Conservation (phyloP, 2,329 filamentous ascomycete species). For the Tolypocladium cylindrosporum region DNA sequence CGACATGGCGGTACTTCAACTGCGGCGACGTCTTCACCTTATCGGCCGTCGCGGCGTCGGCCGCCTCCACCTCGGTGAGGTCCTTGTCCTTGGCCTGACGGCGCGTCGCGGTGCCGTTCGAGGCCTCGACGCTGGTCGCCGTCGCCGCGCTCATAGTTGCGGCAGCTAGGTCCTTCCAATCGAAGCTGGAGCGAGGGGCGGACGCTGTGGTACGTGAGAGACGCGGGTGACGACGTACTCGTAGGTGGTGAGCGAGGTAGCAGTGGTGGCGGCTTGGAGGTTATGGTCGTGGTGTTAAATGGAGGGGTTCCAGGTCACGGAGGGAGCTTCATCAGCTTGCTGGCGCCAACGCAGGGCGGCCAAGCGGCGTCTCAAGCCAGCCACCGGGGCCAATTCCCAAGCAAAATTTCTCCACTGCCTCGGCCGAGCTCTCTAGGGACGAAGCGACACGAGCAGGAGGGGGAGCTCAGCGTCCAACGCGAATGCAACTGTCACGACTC, state of each 20-base stretch:
- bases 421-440: neutral
- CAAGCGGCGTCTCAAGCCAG: neutral
- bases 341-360: neutral
- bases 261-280: neutral
- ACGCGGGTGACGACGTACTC: neutral
- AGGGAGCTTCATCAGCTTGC: neutral
- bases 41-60: slow-evolving; percentile 12
- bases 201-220: neutral
- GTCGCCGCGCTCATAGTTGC: slow-evolving; percentile 31
- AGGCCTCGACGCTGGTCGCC: slow-evolving; percentile 21
- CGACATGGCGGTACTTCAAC: slow-evolving; percentile 83
- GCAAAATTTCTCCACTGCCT: neutral
- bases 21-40: slow-evolving; percentile 10
- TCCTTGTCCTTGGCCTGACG: slow-evolving; percentile 12
- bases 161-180: neutral
- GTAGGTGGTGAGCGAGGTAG: neutral
- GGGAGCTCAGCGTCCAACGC: neutral
- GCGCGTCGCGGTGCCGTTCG: slow-evolving; percentile 15
- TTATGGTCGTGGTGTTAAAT: neutral
- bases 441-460: neutral
- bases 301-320: neutral
- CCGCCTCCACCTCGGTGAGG: slow-evolving; percentile 15
- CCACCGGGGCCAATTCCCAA: neutral
- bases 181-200: neutral
- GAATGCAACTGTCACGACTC: neutral